phyloP scores from a whole-genome alignment of 1,284 basidiomycete species.

The Ganoderma resinaceum region DNA sequence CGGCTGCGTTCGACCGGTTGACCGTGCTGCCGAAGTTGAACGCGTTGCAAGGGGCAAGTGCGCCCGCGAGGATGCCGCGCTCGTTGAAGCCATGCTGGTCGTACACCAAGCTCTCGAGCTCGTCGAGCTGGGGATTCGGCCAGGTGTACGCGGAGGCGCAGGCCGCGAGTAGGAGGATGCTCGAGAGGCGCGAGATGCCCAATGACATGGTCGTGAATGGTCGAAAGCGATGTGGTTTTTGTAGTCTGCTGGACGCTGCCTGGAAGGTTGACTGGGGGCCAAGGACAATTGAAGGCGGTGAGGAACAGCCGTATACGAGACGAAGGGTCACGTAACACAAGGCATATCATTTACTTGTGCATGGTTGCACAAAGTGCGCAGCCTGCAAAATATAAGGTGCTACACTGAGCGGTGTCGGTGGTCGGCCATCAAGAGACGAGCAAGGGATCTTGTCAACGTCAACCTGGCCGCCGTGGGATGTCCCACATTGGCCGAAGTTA shows the following conservation, averaged over 20 bases:
- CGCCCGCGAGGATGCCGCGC: conserved; percentile 7
- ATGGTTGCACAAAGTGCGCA: neutral
- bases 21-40: conserved; percentile 13
- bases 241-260: neutral
- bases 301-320: neutral
- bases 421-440: neutral
- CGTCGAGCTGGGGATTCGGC: conserved; percentile 24
- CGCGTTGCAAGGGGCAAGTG: neutral
- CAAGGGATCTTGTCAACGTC: neutral
- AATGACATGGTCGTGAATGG: neutral
- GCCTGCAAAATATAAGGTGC: neutral
- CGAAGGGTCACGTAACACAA: no score
- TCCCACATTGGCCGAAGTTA: neutral
- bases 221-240: neutral
- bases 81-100: conserved; percentile 17
- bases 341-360: neutral
- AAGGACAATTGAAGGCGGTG: neutral
- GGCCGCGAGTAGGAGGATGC: conserved; percentile 4
- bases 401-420: neutral
- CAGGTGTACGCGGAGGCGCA: conserved; percentile 16
- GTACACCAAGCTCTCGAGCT: conserved; percentile 15
- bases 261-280: neutral
- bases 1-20: conserved; percentile 18
- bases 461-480: neutral
- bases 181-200: conserved; percentile 5